Base-by-base conservation (phyloP, 371 early-diverging fungal species). In the Syncephalis plumigaleata region DNA sequence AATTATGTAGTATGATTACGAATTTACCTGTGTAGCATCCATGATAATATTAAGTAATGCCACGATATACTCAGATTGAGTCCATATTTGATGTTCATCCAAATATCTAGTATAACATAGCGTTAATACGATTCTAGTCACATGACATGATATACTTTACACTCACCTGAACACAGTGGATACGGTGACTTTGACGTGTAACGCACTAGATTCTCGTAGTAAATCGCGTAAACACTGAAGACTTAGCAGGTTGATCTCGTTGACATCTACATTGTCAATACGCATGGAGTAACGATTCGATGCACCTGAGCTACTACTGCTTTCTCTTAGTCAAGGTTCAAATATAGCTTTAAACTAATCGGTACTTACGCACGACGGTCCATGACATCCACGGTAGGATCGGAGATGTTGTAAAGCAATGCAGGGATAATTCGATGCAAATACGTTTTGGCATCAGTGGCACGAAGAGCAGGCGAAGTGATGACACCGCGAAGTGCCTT, bases 81-180 rank as follows among this genome's bases (percentile, higher is more conserved):
- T 65, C 82, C 82, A 81, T 38, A 60, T 50, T 7, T 66, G 54
- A 38, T 68, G 53, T 26, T 68, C 60, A 46, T 79, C 77, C 59
- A 83, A 55, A 53, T 65, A 70, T 31, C 31, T 31, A 31, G 11
- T 31, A 31, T 31, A 7, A 31, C 11, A 31, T 4, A 7, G 38
- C 45, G 37, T 31, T 31, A 31, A 31, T 31, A n/a, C n/a, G n/a
- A n/a, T n/a, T n/a, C n/a, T n/a, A n/a, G n/a, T n/a, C n/a, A n/a
- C n/a, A n/a, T n/a, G n/a, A n/a, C n/a, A n/a, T n/a, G n/a, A n/a
- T n/a, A n/a, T n/a, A n/a, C n/a, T n/a, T n/a, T n/a, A n/a, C 31
- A 31, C 11, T 31, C 11, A 31, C 31, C 31, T 31, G 22, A 72
- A 67, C 13, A 66, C 46, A 7, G 70, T 63, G 17, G 44, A 52